Evolutionary conservation across 2,329 filamentous ascomycete genomes (phyloP).

Genomic region (Fusarium sp.): DNA sequence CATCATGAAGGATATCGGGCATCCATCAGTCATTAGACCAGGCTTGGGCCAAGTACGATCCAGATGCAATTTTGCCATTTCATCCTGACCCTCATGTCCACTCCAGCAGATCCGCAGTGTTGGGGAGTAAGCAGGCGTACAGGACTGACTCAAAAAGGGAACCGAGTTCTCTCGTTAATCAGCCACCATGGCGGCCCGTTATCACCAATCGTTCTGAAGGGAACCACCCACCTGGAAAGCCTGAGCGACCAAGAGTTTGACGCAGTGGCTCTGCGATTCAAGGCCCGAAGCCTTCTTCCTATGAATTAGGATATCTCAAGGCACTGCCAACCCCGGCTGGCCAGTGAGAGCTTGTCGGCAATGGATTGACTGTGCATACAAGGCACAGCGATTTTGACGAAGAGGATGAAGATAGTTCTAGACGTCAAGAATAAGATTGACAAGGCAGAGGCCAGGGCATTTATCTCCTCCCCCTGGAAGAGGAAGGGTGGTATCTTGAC

Average conservation of each 20-base stretch:
- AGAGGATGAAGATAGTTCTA: not conserved
- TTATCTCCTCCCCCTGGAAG: not conserved
- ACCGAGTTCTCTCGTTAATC: not conserved
- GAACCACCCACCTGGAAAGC: not conserved
- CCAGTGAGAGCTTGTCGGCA: not conserved
- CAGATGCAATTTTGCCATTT: not conserved
- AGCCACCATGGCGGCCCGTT: not conserved
- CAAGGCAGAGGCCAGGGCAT: not conserved
- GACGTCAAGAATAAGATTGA: not conserved
- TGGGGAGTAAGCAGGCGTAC: not conserved
- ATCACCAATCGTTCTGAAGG: not conserved
- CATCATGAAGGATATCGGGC: not conserved
- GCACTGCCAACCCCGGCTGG: not conserved
- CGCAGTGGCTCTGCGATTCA: not conserved
- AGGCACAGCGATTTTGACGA: not conserved
- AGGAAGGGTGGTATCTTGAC: not conserved
- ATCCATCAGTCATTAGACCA: not conserved
- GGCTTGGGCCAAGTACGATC: not conserved
- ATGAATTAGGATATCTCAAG: not conserved
- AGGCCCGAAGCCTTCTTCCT: not conserved
- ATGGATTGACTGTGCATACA: not conserved
- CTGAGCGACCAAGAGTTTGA: not conserved
- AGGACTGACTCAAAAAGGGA: not conserved
- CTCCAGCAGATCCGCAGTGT: not conserved
- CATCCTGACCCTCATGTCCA: not conserved